phyloP scores from a whole-genome alignment of 352 stramenopile species.

The Globisporangium yorkense region DNA sequence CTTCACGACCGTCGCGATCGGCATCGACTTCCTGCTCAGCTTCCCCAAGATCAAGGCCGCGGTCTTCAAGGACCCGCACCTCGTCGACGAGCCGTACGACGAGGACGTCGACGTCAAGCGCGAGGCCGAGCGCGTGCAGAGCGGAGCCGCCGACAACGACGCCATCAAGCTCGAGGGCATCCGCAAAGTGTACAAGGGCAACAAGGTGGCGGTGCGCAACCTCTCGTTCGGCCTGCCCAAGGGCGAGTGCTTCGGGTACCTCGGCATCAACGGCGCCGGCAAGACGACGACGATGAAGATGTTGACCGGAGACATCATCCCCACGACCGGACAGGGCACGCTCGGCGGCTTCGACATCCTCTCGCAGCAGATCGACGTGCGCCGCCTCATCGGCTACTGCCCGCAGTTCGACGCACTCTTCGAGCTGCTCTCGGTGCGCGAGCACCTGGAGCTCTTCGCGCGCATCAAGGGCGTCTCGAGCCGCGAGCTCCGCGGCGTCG shows the following conservation, averaged over 20 bases:
- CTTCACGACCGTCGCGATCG: conserved; percentile 20
- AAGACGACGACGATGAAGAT: conserved; percentile 97
- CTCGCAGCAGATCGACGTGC: conserved; percentile 63
- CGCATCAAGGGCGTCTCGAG: conserved; percentile 82
- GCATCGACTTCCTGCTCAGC: conserved; percentile 53
- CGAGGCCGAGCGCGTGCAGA: conserved; percentile 28
- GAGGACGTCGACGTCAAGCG: conserved; percentile 43
- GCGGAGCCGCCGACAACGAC: conserved; percentile 24
- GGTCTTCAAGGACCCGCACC: conserved; percentile 44
- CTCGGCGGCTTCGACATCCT: conserved; percentile 72
- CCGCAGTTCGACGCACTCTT: conserved; percentile 88
- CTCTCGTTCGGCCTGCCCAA: conserved; percentile 72
- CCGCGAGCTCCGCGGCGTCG: conserved; percentile 33
- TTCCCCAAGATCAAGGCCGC: conserved; percentile 57
- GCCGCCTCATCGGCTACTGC: conserved; percentile 88
- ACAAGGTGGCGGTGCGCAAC: conserved; percentile 74
- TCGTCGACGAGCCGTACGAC: conserved; percentile 25
- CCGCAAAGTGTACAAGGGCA: conserved; percentile 38
- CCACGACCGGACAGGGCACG: conserved; percentile 38
- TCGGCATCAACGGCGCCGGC: conserved; percentile 93
- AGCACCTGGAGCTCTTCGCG: conserved; percentile 88
- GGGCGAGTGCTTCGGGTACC: conserved; percentile 92
- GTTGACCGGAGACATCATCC: conserved; percentile 86
- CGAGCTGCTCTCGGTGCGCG: conserved; percentile 75
- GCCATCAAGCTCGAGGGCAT: conserved; percentile 25